phyloP scores from a whole-genome alignment of 2,329 filamentous ascomycete species.

The Metarhizium robertsii region DNA sequence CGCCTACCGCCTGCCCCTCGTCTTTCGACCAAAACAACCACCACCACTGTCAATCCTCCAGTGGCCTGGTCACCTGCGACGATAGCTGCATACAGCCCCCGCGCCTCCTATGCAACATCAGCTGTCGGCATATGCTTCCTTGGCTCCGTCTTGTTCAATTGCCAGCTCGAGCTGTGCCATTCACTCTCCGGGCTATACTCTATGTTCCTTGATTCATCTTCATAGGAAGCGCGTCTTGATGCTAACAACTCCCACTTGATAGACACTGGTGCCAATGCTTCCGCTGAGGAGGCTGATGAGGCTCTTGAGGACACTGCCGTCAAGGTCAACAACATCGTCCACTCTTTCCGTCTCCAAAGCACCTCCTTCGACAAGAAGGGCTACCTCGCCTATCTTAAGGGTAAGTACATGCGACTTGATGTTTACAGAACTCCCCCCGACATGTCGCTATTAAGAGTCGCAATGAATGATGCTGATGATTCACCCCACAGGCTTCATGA shows the following conservation, averaged over 20 bases:
- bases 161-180: background rate
- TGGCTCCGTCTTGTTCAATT: too few relatives aligned
- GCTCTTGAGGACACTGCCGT: conserved; percentile 58
- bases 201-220: background rate
- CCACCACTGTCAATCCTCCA: background rate
- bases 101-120: background rate
- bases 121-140: background rate
- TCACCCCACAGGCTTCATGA: conserved; percentile 66
- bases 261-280: conserved; percentile 95
- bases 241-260: background rate
- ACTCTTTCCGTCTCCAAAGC: conserved; percentile 80
- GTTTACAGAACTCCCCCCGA: background rate
- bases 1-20: background rate
- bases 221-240: background rate
- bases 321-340: conserved; percentile 86
- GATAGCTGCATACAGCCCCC: background rate
- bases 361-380: conserved; percentile 80
- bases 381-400: conserved; percentile 77
- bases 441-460: background rate
- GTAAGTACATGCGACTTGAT: conserved; percentile 36
- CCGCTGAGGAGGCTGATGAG: conserved; percentile 83
- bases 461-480: background rate
- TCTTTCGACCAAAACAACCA: background rate
- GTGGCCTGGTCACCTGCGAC: too few relatives aligned
- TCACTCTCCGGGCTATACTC: background rate